Percentiles rank a stretch among this genome's conserved stretches.
Evolutionary conservation across 768 basidiomycete genomes (phyloP).

Genomic region (Pleurotus cornucopiae): DNA sequence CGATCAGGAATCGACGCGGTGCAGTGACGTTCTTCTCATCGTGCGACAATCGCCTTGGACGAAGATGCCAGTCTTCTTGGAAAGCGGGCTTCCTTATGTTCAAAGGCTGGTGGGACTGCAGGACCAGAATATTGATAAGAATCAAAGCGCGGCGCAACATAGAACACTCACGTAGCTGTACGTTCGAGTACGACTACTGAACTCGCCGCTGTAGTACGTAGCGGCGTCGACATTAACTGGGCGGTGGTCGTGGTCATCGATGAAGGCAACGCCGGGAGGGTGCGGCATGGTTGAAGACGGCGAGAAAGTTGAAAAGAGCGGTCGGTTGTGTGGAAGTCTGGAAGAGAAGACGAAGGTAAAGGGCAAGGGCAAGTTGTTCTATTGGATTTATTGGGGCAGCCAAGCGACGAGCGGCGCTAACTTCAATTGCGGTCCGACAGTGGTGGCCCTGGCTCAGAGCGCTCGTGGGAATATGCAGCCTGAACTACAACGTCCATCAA

Average conservation of each 20-base stretch:
- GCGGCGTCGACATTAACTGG: constrained; percentile 65
- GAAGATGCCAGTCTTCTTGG: constrained; percentile 69
- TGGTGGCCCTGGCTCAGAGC: neutral
- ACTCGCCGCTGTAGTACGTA: constrained; percentile 80
- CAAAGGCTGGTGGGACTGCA: constrained; percentile 66
- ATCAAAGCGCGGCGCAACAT: constrained; percentile 2
- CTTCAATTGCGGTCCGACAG: constrained; percentile 1
- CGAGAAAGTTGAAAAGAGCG: constrained; percentile 20
- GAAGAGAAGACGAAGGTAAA: neutral
- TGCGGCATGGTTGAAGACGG: constrained; percentile 56
- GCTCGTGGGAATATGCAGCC: neutral
- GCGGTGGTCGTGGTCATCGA: constrained; percentile 52
- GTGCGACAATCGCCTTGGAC: constrained; percentile 83
- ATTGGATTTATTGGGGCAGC: constrained; percentile 2
- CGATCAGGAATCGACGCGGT: constrained; percentile 89
- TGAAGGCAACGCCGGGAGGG: constrained; percentile 59
- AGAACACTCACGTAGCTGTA: constrained; percentile 70
- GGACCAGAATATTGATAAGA: constrained; percentile 11
- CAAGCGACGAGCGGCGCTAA: constrained; percentile 7
- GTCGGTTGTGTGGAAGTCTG: neutral
- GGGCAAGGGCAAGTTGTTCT: neutral
- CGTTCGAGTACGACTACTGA: constrained; percentile 78
- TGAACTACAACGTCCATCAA: too few relatives aligned
- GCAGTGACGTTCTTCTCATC: constrained; percentile 82
- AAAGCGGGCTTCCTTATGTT: constrained; percentile 76